These are phyloP conservation scores for Erysimum cheiranthoides DNA, from an alignment of 345 rosid species.

Conservation along the genomic window DNA sequence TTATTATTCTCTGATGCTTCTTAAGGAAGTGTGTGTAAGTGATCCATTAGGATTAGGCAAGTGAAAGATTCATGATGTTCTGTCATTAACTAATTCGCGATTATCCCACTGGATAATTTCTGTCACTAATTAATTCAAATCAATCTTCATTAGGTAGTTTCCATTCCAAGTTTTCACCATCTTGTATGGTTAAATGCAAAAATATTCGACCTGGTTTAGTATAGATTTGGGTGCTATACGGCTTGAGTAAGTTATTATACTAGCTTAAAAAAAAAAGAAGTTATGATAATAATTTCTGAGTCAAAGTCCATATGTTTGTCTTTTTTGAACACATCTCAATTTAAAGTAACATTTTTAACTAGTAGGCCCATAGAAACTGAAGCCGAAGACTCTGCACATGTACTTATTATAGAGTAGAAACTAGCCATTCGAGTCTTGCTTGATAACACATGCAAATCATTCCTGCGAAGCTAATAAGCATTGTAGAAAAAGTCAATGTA, in stretches of 20 bases:
- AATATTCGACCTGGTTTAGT: background rate
- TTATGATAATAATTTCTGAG: no score
- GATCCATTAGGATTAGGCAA: conserved; percentile 23
- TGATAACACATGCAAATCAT: background rate
- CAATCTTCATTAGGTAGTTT: conserved; percentile 27
- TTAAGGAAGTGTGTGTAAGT: conserved; percentile 24
- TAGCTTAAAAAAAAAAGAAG: no score
- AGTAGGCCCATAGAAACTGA: background rate
- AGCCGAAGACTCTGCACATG: background rate
- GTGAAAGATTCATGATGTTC: background rate
- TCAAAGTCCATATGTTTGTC: conserved; percentile 1
- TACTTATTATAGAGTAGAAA: background rate
- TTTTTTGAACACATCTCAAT: background rate
- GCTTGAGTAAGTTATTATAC: no score
- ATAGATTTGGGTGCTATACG: background rate
- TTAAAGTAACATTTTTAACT: background rate
- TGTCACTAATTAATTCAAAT: conserved; percentile 10
- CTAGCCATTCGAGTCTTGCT: background rate
- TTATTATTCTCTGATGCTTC: background rate
- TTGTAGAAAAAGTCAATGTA: background rate
- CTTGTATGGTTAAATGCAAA: background rate
- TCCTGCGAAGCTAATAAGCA: background rate
- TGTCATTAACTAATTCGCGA: conserved; percentile 2
- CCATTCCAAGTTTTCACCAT: conserved; percentile 5
- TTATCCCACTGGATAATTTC: background rate